Evolutionary conservation across 1,284 basidiomycete genomes (phyloP).

Genomic region (Leccinum solheimii): DNA sequence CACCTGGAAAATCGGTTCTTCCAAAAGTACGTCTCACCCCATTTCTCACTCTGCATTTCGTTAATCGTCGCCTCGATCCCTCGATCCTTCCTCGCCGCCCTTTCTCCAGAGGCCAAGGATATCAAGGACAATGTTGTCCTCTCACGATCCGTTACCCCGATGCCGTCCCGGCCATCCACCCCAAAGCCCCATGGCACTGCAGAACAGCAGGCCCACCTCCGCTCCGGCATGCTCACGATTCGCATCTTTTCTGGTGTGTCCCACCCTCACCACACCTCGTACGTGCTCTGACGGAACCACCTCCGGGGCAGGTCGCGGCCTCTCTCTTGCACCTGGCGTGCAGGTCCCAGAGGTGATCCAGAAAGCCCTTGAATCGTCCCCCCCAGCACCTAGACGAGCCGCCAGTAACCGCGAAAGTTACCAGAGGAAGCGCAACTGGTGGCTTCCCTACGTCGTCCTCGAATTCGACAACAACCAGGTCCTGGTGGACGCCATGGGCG

Average conservation of each 20-base stretch:
- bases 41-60: not conserved
- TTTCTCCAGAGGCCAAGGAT: constrained; percentile 60
- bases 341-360: constrained; percentile 86
- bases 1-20: constrained; percentile 44
- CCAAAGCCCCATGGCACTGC: constrained; percentile 60
- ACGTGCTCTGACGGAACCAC: not conserved
- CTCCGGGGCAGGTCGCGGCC: constrained; percentile 58
- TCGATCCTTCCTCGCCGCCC: constrained; percentile 2
- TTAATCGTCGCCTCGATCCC: not conserved
- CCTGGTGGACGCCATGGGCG: constrained; percentile 92
- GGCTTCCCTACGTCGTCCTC: constrained; percentile 95
- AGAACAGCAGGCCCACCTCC: constrained; percentile 56
- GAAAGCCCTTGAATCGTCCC: constrained; percentile 67
- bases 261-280: not conserved
- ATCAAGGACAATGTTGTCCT: constrained; percentile 62
- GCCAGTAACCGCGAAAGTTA: constrained; percentile 81
- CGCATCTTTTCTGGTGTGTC: constrained; percentile 80
- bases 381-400: constrained; percentile 51
- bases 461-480: constrained; percentile 99
- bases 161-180: constrained; percentile 69
- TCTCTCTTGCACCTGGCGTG: constrained; percentile 72
- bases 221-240: constrained; percentile 83
- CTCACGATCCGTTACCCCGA: constrained; percentile 73
- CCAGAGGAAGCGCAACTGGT: constrained; percentile 91
- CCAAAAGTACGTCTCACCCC: constrained; percentile 39